Conservation (phyloP, 208 protist species). For the Leishmania lainsoni region DNA sequence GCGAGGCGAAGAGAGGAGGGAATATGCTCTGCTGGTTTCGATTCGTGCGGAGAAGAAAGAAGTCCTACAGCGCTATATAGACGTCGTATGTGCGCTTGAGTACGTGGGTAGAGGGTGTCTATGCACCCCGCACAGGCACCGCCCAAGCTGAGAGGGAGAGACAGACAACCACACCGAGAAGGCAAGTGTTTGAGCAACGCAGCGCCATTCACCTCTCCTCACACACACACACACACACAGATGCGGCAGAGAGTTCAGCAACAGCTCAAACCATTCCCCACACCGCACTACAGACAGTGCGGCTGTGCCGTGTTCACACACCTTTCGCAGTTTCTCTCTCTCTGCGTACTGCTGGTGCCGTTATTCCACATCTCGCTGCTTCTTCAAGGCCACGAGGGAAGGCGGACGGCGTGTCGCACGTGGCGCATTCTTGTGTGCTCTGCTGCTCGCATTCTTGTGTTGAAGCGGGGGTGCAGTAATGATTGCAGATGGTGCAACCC, state of each 20-base stretch:
- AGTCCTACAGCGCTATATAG: neutral
- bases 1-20: neutral
- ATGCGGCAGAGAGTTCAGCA: neutral
- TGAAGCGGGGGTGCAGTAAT: neutral
- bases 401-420: neutral
- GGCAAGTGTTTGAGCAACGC: neutral
- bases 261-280: neutral
- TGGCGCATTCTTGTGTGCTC: neutral
- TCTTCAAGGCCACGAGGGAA: slow-evolving; percentile 3
- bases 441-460: neutral
- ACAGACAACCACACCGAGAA: neutral
- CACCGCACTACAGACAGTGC: neutral
- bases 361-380: neutral
- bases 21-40: neutral
- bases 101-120: neutral
- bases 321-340: neutral
- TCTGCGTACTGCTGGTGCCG: slow-evolving; percentile 1
- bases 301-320: neutral
- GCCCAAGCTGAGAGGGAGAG: neutral
- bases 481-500: neutral
- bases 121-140: neutral
- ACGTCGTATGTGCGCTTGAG: neutral
- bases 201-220: neutral
- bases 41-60: no score
- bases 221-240: slow-evolving; percentile 11